Base-by-base conservation (phyloP, 192 early-diverging fungal species). In the Oehlia diaphana region DNA sequence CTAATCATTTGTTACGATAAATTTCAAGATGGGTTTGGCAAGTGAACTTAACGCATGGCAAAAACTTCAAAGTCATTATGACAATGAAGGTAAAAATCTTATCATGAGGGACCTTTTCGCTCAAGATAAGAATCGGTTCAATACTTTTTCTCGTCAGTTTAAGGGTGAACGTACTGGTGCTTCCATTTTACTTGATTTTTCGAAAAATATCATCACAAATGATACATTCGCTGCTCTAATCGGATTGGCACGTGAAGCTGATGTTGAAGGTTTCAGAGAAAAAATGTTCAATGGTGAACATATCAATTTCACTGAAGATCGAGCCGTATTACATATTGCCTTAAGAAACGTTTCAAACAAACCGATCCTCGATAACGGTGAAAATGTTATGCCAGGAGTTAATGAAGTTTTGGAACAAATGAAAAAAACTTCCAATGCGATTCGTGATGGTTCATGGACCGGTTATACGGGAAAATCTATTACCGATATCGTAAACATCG, bases 291-390 rank as follows among this genome's bases (percentile, higher is more conserved):
- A 83, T n/a, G 98, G 98, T 61, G 95, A 95, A 77, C 90, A 91
- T 81, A 98, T 99, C 87, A 99, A 99, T 88, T 95, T 96, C 77
- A 99, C 98, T 47, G 96, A 98, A 87, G 89, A 95, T 81, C 94
- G 98, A 44, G 93, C 98, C 9, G 98, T 99, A 64, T 91, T 99
- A 42, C 98, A 99, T 81, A 89, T 98, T 35, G 98, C 98, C 3
- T 90, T 99, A 49, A 91, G 98, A 77, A 98, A 99, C 83, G 84
- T 92, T 61, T 89, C 92, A 79, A 93, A 94, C 87, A 86, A 82
- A 35, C 94, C 97, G 23, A 97, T 99, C 84, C 82, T 97, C 75
- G 86, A 93, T 81, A 92, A 99, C 82, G 97, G 98, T 53, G 94
- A 12, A 47, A 12, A 47, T 0, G 44, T 47, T 12, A 47, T 96